A percentile compares a stretch with the other conserved stretches of the same genome.
phyloP scores from a whole-genome alignment of 306 rosid genomes.

The Leucaena leucocephala region DNA sequence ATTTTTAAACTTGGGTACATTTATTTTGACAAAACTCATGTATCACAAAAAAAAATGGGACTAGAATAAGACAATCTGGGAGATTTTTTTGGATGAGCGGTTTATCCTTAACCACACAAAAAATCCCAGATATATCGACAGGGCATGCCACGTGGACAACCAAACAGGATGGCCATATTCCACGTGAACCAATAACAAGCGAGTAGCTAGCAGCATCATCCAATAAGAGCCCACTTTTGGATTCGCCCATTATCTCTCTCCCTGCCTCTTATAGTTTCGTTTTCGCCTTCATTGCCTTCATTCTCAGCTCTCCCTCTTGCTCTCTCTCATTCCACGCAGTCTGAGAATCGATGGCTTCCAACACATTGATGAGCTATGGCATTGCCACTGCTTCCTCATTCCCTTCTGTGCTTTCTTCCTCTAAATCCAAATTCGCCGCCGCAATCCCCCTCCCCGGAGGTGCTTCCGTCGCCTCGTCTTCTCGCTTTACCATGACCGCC shows the following conservation, averaged over 20 bases:
- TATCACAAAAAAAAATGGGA: neutral
- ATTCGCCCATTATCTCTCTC: conserved; percentile 61
- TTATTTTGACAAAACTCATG: no score
- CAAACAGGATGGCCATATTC: conserved; percentile 49
- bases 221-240: conserved; percentile 69
- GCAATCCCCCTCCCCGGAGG: conserved; percentile 52
- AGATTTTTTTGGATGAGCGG: conserved; percentile 33
- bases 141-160: conserved; percentile 44
- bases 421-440: conserved; percentile 73
- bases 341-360: conserved; percentile 66
- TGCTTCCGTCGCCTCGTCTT: conserved; percentile 46
- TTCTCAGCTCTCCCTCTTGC: neutral
- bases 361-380: conserved; percentile 85
- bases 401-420: conserved; percentile 82
- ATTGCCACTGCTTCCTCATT: conserved; percentile 63
- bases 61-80: neutral
- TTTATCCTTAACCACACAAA: conserved; percentile 54
- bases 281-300: neutral
- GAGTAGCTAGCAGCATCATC: conserved; percentile 46
- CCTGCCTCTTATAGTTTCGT: neutral
- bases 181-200: conserved; percentile 72
- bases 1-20: no score
- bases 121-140: conserved; percentile 36
- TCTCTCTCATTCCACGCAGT: neutral
- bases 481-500: conserved; percentile 74